These are phyloP conservation scores for Pichia rugopelliculosa DNA, from an alignment of 805 yeast genomes.

Conservation along the genomic window DNA sequence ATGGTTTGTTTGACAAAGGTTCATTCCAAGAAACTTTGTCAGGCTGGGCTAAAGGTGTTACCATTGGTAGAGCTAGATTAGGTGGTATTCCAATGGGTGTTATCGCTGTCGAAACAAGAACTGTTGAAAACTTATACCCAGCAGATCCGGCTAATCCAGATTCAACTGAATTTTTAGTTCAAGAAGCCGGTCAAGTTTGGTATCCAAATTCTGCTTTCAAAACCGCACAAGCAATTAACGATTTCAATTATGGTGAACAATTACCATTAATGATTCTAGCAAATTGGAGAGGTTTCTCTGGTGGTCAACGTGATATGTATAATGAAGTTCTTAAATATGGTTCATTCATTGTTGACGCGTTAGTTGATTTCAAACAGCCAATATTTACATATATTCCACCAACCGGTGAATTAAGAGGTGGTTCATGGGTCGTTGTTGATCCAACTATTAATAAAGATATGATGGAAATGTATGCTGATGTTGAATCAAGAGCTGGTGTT, in stretches of 20 bases:
- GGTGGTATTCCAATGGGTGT: constrained; percentile 99
- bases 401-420: constrained; percentile 97
- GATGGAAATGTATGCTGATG: constrained; percentile 99
- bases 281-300: constrained; percentile 99
- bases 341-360: constrained; percentile 92
- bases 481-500: constrained; percentile 93
- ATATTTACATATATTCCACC: constrained; percentile 97
- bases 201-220: constrained; percentile 98
- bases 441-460: constrained; percentile 93
- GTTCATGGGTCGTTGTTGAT: constrained; percentile 99
- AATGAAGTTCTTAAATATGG: constrained; percentile 97
- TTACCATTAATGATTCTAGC: constrained; percentile 96
- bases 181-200: constrained; percentile 99
- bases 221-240: constrained; percentile 97
- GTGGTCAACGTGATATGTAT: constrained; percentile 99
- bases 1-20: constrained; percentile 84
- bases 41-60: constrained; percentile 99
- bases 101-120: constrained; percentile 89
- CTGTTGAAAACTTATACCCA: constrained; percentile 83
- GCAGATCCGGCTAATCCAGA: constrained; percentile 99
- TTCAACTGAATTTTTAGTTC: constrained; percentile 78
- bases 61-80: constrained; percentile 95
- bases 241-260: constrained; percentile 97
- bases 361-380: constrained; percentile 94
- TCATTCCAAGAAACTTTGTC: constrained; percentile 94